These are phyloP conservation scores for Leccinum huronense DNA, from an alignment of 1,284 basidiomycete genomes.

Conservation along the genomic window DNA sequence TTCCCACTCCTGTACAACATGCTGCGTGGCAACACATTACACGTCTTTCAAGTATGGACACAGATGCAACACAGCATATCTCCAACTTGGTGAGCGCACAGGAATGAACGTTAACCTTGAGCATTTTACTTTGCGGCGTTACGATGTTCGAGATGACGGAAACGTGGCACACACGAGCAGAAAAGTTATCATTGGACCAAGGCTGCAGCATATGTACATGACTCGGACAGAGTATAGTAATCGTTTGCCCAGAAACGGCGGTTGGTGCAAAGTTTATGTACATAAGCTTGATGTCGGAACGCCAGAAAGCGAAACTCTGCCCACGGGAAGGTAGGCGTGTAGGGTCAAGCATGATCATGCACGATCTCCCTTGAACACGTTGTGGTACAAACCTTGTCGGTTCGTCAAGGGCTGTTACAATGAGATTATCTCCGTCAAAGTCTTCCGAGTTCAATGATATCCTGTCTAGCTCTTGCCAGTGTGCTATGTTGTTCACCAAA, in stretches of 20 bases:
- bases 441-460: too few species aligned
- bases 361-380: slow-evolving; percentile 14
- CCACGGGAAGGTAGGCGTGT: slow-evolving; percentile 6
- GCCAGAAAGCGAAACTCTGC: not conserved
- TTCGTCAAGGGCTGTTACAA: slow-evolving; percentile 9
- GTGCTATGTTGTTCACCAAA: too few species aligned
- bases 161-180: slow-evolving; percentile 29
- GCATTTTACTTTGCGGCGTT: not conserved
- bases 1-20: slow-evolving; percentile 15
- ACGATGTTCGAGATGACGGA: slow-evolving; percentile 25
- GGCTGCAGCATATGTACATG: slow-evolving; percentile 5
- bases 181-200: slow-evolving; percentile 16
- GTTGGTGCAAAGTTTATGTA: slow-evolving; percentile 14
- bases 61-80: slow-evolving; percentile 3
- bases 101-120: slow-evolving; percentile 15
- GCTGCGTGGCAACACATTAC: slow-evolving; percentile 11
- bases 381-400: slow-evolving; percentile 8
- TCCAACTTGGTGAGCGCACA: slow-evolving; percentile 14
- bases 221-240: slow-evolving; percentile 5
- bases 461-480: too few species aligned
- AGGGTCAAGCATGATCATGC: slow-evolving; percentile 13
- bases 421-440: too few species aligned
- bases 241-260: slow-evolving; percentile 7
- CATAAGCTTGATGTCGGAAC: not conserved
- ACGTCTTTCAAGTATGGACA: slow-evolving; percentile 7